Evolutionary conservation across 2,329 filamentous ascomycete species (phyloP), one percentile per base, ranked within the genome.

Genomic region (Daldinia sp.): DNA sequence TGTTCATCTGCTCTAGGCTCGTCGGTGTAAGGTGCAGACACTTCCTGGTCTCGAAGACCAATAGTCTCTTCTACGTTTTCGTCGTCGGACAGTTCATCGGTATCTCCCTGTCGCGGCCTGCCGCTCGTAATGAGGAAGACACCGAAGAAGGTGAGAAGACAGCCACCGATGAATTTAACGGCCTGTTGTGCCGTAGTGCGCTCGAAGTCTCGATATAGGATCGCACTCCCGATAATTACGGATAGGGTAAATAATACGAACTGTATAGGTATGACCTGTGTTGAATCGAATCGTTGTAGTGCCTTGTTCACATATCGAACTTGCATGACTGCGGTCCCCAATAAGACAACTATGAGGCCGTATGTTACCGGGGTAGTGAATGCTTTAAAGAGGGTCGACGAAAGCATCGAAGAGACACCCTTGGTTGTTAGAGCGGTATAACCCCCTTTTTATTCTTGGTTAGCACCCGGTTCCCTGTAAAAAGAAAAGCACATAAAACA

Each of bases 341-440:
- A 83, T 23, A 99, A 84, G 49, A 98, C 84, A 51, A 90, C 81
- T 7, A 95, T 77, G n/a, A 99, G 85, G 1, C 88, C 85, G 74
- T 98, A 99, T 17, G 93, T 96, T 63, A 99, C 90, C 0, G 94
- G 94, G 32, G 94, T 98, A 0, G 93, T 90, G 67, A 99, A 92
- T 13, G 92, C 92, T 71, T 91, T 88, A 84, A 94, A 92, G 17
- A 98, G 85, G 0, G 91, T 96, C 51, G 93, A 94, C 0, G 95
- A 97, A 17, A 99, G 84, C 80, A 99, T 89, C 0, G 95, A 98
- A 1, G 95, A 94, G 35, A 99, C 92, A 58, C 95, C 95, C 77
- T 99, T 99, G 27, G 95, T 99, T 1, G 94, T 93, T 4, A 99
- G 83, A 9, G 92, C 95, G n/a, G 95, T 99, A 77, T 97, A 99